Conservation (phyloP, 768 basidiomycete species). For the Mycena haematopus region DNA sequence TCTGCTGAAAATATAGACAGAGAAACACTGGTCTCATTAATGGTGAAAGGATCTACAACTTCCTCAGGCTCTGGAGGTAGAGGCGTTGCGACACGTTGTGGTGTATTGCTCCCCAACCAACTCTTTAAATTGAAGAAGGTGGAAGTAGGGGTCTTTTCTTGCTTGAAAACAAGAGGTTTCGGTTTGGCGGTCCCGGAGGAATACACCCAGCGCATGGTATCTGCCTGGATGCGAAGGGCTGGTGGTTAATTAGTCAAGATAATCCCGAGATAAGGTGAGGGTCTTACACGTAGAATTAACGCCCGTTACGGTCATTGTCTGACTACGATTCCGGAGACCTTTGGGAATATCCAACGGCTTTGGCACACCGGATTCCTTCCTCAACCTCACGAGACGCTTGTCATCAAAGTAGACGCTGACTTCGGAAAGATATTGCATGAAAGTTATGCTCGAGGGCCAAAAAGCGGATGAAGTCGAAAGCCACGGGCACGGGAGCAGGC, state of each 20-base stretch:
- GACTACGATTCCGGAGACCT: conserved; percentile 62
- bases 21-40: conserved; percentile 60
- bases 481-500: conserved; percentile 75
- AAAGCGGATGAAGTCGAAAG: conserved; percentile 90
- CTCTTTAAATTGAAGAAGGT: conserved; percentile 50
- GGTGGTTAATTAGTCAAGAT: conserved; percentile 1
- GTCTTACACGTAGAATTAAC: conserved; percentile 69
- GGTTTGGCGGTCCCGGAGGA: conserved; percentile 67
- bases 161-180: conserved; percentile 39
- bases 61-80: conserved; percentile 42
- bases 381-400: conserved; percentile 68
- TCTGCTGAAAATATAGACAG: conserved; percentile 72
- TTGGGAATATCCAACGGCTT: conserved; percentile 58
- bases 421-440: conserved; percentile 81
- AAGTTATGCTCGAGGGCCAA: conserved; percentile 90
- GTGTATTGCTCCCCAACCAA: conserved; percentile 51
- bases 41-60: conserved; percentile 43
- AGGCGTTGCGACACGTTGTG: conserved; percentile 44
- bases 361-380: conserved; percentile 64
- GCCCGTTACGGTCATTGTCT: conserved; percentile 71
- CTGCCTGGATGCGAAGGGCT: conserved; percentile 82
- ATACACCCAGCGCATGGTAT: conserved; percentile 84
- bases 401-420: conserved; percentile 87
- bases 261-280: background rate
- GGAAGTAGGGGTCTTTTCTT: conserved; percentile 40